Evolutionary conservation across 495 filamentous ascomycete genomes (phyloP).

Genomic region (Pyrenula aspistea): DNA sequence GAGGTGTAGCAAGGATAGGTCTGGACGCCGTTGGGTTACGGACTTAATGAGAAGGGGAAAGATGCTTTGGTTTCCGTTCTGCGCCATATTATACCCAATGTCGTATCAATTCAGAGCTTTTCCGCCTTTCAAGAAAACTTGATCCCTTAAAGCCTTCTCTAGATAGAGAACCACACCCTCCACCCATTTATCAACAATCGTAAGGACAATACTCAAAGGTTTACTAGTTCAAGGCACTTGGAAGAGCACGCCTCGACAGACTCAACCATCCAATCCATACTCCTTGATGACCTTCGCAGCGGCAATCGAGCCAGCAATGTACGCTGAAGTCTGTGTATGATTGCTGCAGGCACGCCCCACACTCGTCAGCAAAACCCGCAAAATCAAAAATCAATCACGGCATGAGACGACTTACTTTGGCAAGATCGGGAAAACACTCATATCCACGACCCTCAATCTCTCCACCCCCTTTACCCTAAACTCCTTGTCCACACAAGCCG

Average conservation of each 20-base stretch:
- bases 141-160: neutral
- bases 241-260: too few species aligned
- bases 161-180: neutral
- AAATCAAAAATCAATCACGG: too few species aligned
- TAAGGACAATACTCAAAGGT: too few species aligned
- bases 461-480: constrained; percentile 45
- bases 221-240: too few species aligned
- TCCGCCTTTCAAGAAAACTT: too few species aligned
- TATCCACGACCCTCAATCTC: constrained; percentile 49
- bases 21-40: neutral
- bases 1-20: neutral
- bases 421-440: constrained; percentile 52
- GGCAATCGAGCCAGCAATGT: constrained; percentile 14
- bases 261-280: constrained; percentile 5
- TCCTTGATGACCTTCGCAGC: constrained; percentile 11
- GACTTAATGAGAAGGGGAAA: too few species aligned
- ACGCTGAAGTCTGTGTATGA: constrained; percentile 27
- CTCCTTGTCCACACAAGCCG: constrained; percentile 40
- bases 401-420: constrained; percentile 12
- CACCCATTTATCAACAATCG: too few species aligned
- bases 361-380: too few species aligned
- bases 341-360: constrained; percentile 18
- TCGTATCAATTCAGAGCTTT: too few species aligned
- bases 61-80: too few species aligned
- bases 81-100: too few species aligned